Percentiles rank a stretch among this genome's conserved stretches.
Conservation (phyloP, 176 grass and related monocot genomes). For the Ensete glaucum region DNA sequence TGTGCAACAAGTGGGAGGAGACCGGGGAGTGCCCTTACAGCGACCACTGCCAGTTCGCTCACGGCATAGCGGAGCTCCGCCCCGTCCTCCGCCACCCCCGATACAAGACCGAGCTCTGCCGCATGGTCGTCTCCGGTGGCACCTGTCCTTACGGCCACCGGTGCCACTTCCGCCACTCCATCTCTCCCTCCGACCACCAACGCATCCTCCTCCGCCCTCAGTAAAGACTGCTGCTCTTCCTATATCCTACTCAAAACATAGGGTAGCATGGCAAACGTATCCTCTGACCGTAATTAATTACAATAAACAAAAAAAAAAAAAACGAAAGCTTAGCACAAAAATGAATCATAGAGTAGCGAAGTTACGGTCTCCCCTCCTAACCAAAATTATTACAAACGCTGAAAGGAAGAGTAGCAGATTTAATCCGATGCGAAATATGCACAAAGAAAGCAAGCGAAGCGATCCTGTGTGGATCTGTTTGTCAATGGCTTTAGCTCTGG, state of each 20-base stretch:
- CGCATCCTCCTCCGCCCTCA: constrained; percentile 40
- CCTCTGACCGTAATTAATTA: background rate
- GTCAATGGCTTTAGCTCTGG: background rate
- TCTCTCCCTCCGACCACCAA: constrained; percentile 47
- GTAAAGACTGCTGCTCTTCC: no score
- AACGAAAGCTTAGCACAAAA: background rate
- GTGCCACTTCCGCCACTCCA: constrained; percentile 92
- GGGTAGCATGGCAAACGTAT: background rate
- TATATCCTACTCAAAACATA: no score
- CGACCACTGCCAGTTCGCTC: constrained; percentile 91
- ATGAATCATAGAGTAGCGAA: background rate
- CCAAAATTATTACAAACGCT: background rate
- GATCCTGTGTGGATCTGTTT: background rate
- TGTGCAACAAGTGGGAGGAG: constrained; percentile 99
- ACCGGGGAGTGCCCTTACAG: constrained; percentile 73
- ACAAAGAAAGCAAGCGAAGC: no score
- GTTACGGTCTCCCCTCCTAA: background rate
- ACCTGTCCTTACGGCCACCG: constrained; percentile 88
- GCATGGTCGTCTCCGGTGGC: constrained; percentile 83
- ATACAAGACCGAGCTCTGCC: constrained; percentile 96
- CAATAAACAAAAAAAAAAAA: background rate
- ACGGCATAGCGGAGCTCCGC: constrained; percentile 90
- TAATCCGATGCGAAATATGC: background rate
- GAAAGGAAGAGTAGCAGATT: background rate
- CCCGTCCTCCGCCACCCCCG: constrained; percentile 93